phyloP scores from a whole-genome alignment of 73 alveolate genomes.

The Blepharisma japonicum region DNA sequence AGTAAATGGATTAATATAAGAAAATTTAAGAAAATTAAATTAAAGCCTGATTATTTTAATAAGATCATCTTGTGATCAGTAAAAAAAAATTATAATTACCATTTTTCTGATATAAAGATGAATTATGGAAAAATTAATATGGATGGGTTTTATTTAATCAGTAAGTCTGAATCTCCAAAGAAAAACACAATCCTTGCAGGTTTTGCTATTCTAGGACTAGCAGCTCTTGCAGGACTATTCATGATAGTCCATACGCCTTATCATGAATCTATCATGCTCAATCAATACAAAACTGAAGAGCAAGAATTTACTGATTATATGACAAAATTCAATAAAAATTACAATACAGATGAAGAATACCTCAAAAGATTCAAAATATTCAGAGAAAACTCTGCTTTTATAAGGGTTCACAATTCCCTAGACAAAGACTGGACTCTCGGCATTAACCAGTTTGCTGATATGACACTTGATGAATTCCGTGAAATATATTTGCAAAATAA shows the following conservation, averaged over 20 bases:
- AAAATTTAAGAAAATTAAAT: too few relatives aligned
- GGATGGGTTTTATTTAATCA: too few relatives aligned
- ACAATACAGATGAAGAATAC: slow-evolving; percentile 50
- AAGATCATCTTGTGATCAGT: too few relatives aligned
- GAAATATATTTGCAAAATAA: slow-evolving; percentile 31
- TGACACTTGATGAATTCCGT: slow-evolving; percentile 50
- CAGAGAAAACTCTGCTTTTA: slow-evolving; percentile 32
- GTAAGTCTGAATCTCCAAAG: too few relatives aligned
- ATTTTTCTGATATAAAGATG: too few relatives aligned
- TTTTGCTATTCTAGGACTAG: neutral
- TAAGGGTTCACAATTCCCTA: neutral
- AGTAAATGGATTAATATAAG: too few relatives aligned
- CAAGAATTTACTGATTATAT: slow-evolving; percentile 47
- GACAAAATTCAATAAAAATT: slow-evolving; percentile 47
- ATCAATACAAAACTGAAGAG: neutral
- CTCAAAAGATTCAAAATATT: slow-evolving; percentile 35
- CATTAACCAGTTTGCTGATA: slow-evolving; percentile 56
- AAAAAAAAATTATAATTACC: too few relatives aligned
- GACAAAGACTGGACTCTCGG: slow-evolving; percentile 29
- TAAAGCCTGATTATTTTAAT: too few relatives aligned
- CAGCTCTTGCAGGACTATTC: neutral
- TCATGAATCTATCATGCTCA: too few relatives aligned
- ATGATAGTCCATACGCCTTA: too few relatives aligned
- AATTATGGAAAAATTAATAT: too few relatives aligned
- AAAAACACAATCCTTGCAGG: neutral